A percentile compares a stretch with the other conserved stretches of the same genome.
Conservation (phyloP, 352 stramenopile species). For the Phytophthora citricola region DNA sequence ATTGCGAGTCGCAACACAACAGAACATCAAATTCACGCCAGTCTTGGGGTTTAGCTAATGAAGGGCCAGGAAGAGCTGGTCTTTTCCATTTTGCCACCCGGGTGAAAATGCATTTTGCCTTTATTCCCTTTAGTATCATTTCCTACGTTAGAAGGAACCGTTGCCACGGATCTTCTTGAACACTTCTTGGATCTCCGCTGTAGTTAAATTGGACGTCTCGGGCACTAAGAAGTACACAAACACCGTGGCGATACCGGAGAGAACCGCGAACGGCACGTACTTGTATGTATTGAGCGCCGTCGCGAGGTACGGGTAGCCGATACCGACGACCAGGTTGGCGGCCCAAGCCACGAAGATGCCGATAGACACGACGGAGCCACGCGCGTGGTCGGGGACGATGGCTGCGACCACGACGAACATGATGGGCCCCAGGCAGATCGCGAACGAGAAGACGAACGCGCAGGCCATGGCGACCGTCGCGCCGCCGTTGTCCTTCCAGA, state of each 20-base stretch:
- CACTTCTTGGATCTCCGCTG: constrained; percentile 41
- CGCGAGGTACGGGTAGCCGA: constrained; percentile 49
- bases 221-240: constrained; percentile 43
- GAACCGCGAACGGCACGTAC: constrained; percentile 42
- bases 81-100: too few relatives aligned
- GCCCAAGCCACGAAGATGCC: constrained; percentile 43
- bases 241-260: constrained; percentile 21
- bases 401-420: constrained; percentile 50
- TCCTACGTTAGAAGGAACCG: constrained; percentile 25
- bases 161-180: constrained; percentile 43
- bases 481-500: constrained; percentile 17
- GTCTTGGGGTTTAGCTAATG: too few relatives aligned
- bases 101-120: background rate
- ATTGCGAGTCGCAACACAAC: too few relatives aligned
- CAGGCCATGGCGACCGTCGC: constrained; percentile 37
- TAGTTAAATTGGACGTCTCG: constrained; percentile 47
- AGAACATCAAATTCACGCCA: background rate
- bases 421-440: constrained; percentile 37
- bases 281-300: constrained; percentile 35
- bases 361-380: constrained; percentile 39
- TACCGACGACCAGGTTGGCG: constrained; percentile 46
- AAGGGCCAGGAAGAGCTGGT: too few relatives aligned
- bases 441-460: constrained; percentile 36
- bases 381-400: constrained; percentile 43
- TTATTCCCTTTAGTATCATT: too few relatives aligned